phyloP scores from a whole-genome alignment of 1,284 basidiomycete genomes.

The Cutaneotrichosporon mucoides region DNA sequence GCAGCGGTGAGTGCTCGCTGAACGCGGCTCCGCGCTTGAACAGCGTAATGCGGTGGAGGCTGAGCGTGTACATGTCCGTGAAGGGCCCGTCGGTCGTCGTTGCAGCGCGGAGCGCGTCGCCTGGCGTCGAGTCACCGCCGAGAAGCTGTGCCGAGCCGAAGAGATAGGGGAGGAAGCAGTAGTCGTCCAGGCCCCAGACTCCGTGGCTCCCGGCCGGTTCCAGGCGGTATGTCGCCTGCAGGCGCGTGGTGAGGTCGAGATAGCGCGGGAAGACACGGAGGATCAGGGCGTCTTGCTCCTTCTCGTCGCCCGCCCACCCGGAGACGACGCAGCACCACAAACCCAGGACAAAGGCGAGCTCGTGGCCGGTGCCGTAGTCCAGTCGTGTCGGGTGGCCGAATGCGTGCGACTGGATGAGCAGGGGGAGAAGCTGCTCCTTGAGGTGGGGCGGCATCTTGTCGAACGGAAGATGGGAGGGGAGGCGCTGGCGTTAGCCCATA shows the following conservation, averaged over 20 bases:
- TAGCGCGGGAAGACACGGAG: slow-evolving; percentile 56
- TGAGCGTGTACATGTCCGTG: slow-evolving; percentile 71
- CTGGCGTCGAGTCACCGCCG: slow-evolving; percentile 48
- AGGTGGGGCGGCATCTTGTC: slow-evolving; percentile 50
- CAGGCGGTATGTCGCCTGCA: slow-evolving; percentile 85
- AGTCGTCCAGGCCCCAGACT: slow-evolving; percentile 98
- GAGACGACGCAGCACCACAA: slow-evolving; percentile 52
- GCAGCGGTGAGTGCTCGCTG: slow-evolving; percentile 85
- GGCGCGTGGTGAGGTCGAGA: slow-evolving; percentile 71
- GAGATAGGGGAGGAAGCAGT: slow-evolving; percentile 82
- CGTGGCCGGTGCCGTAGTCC: slow-evolving; percentile 97
- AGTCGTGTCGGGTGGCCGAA: slow-evolving; percentile 89
- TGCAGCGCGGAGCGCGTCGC: slow-evolving; percentile 19
- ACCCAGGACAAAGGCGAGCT: slow-evolving; percentile 79
- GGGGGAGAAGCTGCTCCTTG: slow-evolving; percentile 64
- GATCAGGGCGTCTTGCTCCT: slow-evolving; percentile 48
- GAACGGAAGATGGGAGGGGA: slow-evolving; percentile 47
- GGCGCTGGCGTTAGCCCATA: slow-evolving; percentile 53
- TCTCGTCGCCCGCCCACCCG: slow-evolving; percentile 35
- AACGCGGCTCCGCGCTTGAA: slow-evolving; percentile 79
- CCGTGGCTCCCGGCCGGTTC: slow-evolving; percentile 97
- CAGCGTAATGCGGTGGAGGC: slow-evolving; percentile 70
- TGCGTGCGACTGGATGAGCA: slow-evolving; percentile 51
- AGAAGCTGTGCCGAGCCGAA: slow-evolving; percentile 88
- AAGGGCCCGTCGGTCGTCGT: slow-evolving; percentile 11